These are phyloP conservation scores for Papilionanthe hybrid DNA, from an alignment of 116 monocot species.

Conservation along the genomic window DNA sequence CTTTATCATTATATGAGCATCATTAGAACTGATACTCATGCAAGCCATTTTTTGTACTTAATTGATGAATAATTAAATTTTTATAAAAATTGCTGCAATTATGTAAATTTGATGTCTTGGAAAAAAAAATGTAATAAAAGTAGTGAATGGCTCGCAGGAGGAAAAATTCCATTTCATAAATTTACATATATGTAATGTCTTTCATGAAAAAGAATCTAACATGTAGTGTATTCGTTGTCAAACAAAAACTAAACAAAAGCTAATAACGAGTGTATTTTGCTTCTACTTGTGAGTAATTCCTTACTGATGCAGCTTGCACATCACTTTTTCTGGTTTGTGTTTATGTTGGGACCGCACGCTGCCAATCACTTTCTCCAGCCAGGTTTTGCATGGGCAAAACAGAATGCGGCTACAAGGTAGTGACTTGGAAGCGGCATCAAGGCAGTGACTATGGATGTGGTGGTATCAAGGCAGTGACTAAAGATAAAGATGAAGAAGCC, in stretches of 20 bases:
- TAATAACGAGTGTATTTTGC: neutral
- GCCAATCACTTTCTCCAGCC: conserved; percentile 65
- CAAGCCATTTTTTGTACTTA: neutral
- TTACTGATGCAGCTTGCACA: conserved; percentile 76
- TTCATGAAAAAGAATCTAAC: no score
- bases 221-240: no score
- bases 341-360: conserved; percentile 66
- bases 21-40: no score
- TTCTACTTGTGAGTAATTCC: conserved; percentile 25
- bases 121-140: no score
- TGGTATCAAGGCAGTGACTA: no score
- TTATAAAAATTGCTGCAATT: neutral
- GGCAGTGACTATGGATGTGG: no score
- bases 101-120: neutral
- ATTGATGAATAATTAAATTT: neutral
- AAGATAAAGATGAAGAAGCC: neutral
- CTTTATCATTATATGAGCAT: no score
- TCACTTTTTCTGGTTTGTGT: conserved; percentile 75
- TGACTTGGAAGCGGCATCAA: neutral
- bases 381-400: conserved; percentile 44
- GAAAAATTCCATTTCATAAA: no score
- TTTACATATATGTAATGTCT: no score
- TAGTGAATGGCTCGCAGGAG: no score
- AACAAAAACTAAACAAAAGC: neutral
- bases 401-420: conserved; percentile 1